These are phyloP conservation scores for Lactarius pseudohatsudake DNA, from an alignment of 768 basidiomycete genomes.

Conservation along the genomic window DNA sequence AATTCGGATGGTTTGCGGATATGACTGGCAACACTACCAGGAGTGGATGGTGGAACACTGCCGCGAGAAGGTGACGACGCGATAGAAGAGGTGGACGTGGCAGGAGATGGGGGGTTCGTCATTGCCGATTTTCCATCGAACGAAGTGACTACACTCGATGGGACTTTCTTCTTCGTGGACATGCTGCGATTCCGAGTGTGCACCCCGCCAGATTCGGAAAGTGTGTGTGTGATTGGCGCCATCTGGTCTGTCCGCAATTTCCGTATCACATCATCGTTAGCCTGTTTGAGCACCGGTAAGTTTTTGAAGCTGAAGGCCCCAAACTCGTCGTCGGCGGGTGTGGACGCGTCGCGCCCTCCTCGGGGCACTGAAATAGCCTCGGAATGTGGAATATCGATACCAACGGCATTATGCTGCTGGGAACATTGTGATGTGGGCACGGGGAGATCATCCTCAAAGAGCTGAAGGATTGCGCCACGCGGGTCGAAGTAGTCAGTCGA, in stretches of 20 bases:
- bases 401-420: constrained; percentile 45
- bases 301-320: constrained; percentile 99
- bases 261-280: constrained; percentile 96
- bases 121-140: constrained; percentile 56
- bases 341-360: constrained; percentile 38
- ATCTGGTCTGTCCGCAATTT: constrained; percentile 93
- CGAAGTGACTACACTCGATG: constrained; percentile 72
- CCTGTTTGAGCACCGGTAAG: constrained; percentile 91
- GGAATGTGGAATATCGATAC: constrained; percentile 33
- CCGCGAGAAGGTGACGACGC: constrained; percentile 85
- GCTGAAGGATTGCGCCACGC: constrained; percentile 85
- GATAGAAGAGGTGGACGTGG: constrained; percentile 88
- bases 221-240: constrained; percentile 69
- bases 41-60: constrained; percentile 68
- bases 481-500: constrained; percentile 99
- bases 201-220: constrained; percentile 58
- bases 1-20: constrained; percentile 86
- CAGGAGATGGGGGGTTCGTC: constrained; percentile 87
- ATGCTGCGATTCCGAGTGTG: constrained; percentile 75
- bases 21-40: constrained; percentile 62
- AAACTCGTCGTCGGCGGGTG: constrained; percentile 83
- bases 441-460: constrained; percentile 89
- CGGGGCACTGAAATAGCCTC: constrained; percentile 29
- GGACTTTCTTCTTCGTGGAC: constrained; percentile 76
- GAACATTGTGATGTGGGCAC: constrained; percentile 49